Percentiles rank a stretch among this genome's conserved stretches.
Conservation (phyloP, 1,284 basidiomycete species). For the Limonomyces culmigenus region DNA sequence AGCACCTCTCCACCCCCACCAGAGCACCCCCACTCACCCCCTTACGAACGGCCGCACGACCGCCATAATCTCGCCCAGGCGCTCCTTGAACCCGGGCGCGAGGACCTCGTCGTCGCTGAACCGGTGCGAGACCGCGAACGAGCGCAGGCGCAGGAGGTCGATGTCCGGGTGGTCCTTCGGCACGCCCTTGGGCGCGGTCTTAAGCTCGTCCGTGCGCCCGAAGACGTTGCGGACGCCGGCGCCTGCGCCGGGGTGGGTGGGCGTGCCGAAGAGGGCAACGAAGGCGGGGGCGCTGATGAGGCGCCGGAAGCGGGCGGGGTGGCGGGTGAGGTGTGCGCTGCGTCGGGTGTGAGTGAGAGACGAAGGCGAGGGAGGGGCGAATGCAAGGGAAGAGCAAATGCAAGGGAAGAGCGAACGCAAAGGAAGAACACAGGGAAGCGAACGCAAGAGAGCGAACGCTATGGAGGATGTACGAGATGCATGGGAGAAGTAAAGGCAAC, state of each 20-base stretch:
- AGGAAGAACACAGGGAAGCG: too few species aligned
- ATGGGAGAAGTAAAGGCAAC: too few species aligned
- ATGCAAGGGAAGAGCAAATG: too few species aligned
- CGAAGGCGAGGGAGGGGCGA: too few species aligned
- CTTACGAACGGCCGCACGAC: constrained; percentile 67
- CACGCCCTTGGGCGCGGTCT: constrained; percentile 79
- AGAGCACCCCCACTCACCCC: constrained; percentile 32
- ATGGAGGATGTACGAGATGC: too few species aligned
- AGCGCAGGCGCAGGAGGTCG: constrained; percentile 71
- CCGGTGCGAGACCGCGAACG: constrained; percentile 55
- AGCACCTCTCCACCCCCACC: not conserved
- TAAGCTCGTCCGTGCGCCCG: constrained; percentile 67
- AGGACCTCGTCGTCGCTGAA: constrained; percentile 68
- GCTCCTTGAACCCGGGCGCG: constrained; percentile 44
- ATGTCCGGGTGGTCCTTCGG: constrained; percentile 77
- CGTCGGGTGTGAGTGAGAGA: too few species aligned
- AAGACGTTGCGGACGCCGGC: constrained; percentile 60
- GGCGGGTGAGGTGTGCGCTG: constrained; percentile 48
- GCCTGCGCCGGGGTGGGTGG: constrained; percentile 41
- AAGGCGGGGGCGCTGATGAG: constrained; percentile 52
- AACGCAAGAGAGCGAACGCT: too few species aligned
- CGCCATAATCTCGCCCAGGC: constrained; percentile 33
- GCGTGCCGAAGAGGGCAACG: constrained; percentile 37
- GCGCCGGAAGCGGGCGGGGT: constrained; percentile 44
- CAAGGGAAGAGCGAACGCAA: too few species aligned